phyloP scores from a whole-genome alignment of 768 basidiomycete species.

The Calocybe indica region DNA sequence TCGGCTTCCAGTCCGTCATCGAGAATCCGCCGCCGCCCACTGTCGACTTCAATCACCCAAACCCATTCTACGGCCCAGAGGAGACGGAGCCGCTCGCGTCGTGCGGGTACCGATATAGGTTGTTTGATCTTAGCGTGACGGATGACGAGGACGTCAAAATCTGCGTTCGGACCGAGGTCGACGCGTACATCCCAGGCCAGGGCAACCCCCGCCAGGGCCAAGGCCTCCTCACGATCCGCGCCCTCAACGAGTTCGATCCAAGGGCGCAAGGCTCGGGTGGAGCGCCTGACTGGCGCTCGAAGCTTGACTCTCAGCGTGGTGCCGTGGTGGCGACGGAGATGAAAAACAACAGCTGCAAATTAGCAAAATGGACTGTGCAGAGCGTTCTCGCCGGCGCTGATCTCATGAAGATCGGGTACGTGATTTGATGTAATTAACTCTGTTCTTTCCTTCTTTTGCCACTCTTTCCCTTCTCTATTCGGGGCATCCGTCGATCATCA shows the following conservation, averaged over 20 bases:
- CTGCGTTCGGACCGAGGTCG: slow-evolving; percentile 94
- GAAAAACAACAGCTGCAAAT: slow-evolving; percentile 99
- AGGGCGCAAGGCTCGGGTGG: slow-evolving; percentile 87
- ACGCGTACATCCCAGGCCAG: slow-evolving; percentile 70
- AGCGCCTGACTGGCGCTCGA: slow-evolving; percentile 98
- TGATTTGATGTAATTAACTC: slow-evolving; percentile 9
- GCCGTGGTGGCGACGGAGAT: slow-evolving; percentile 99
- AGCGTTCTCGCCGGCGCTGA: slow-evolving; percentile 94
- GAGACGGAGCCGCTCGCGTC: slow-evolving; percentile 95
- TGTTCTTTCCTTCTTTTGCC: neutral
- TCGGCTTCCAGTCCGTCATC: slow-evolving; percentile 90
- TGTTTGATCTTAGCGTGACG: slow-evolving; percentile 86
- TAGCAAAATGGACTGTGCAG: slow-evolving; percentile 97
- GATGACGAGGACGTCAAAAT: slow-evolving; percentile 91
- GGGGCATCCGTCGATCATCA: neutral
- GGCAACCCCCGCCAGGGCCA: slow-evolving; percentile 62
- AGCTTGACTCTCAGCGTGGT: slow-evolving; percentile 92
- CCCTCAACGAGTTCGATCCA: slow-evolving; percentile 95
- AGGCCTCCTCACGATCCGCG: slow-evolving; percentile 85
- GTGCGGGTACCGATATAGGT: slow-evolving; percentile 93
- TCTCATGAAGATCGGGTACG: slow-evolving; percentile 93
- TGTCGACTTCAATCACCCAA: slow-evolving; percentile 77
- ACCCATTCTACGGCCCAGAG: slow-evolving; percentile 92
- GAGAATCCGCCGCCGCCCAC: slow-evolving; percentile 59
- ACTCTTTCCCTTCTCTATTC: neutral